Evolutionary conservation across 805 yeast species (phyloP).

Genomic region (Ogataea populi-albae): DNA sequence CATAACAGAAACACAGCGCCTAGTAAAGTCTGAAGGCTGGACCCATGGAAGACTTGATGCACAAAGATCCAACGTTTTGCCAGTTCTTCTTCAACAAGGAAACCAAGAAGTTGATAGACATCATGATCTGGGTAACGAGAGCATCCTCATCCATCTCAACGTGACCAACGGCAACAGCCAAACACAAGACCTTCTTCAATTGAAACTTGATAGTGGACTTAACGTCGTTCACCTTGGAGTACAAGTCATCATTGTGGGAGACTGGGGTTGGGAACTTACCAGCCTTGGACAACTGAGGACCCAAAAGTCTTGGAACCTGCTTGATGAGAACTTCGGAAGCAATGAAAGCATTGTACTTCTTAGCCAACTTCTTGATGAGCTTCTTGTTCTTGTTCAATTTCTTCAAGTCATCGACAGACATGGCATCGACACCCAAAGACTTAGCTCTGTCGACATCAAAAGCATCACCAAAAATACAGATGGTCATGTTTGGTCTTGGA

Average conservation of each 20-base stretch:
- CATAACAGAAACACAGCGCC: too few species aligned
- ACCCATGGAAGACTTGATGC: conserved; percentile 99
- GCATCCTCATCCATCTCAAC: conserved; percentile 98
- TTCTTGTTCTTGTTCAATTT: conserved; percentile 99
- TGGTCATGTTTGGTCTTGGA: conserved; percentile 99
- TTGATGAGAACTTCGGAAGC: conserved; percentile 99
- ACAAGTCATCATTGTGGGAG: conserved; percentile 98
- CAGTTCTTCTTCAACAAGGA: conserved; percentile 99
- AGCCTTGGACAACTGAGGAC: conserved; percentile 99
- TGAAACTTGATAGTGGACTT: conserved; percentile 99
- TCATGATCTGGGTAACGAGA: conserved; percentile 95
- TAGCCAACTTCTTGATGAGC: conserved; percentile 98
- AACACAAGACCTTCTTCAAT: conserved; percentile 98
- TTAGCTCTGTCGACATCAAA: conserved; percentile 99
- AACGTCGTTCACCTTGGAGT: conserved; percentile 93
- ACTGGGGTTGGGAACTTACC: conserved; percentile 99
- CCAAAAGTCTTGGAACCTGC: conserved; percentile 99
- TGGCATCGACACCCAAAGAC: conserved; percentile 98
- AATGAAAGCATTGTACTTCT: conserved; percentile 99
- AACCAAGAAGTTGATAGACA: conserved; percentile 98
- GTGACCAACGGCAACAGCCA: conserved; percentile 99
- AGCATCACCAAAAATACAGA: conserved; percentile 99
- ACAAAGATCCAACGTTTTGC: conserved; percentile 99
- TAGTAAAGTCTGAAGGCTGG: conserved; percentile 99
- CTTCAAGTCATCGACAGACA: conserved; percentile 99